These are phyloP conservation scores for Saccharata proteae DNA, from an alignment of 2,329 filamentous ascomycete genomes.

Conservation along the genomic window DNA sequence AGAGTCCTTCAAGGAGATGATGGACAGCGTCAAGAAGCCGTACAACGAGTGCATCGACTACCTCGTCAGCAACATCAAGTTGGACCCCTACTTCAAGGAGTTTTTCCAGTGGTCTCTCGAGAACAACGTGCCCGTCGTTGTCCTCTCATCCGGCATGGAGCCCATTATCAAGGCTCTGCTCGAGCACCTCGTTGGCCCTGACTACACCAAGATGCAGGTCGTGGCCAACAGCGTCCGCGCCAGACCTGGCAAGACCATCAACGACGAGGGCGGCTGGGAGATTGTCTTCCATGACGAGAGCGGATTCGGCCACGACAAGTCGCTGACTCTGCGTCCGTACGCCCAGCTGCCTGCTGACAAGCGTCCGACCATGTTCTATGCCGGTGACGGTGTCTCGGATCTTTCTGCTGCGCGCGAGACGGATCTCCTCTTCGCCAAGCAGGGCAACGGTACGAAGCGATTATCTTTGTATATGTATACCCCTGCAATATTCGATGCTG, in stretches of 20 bases:
- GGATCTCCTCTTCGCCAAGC: slow-evolving; percentile 86
- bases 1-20: slow-evolving; percentile 82
- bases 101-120: slow-evolving; percentile 75
- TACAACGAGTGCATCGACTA: slow-evolving; percentile 71
- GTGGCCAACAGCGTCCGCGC: slow-evolving; percentile 71
- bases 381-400: slow-evolving; percentile 88
- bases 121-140: slow-evolving; percentile 83
- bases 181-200: slow-evolving; percentile 67
- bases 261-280: slow-evolving; percentile 73
- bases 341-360: slow-evolving; percentile 53
- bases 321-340: slow-evolving; percentile 79
- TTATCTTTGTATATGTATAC: slow-evolving; percentile 1
- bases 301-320: slow-evolving; percentile 95
- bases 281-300: slow-evolving; percentile 79
- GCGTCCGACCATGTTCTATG: slow-evolving; percentile 81
- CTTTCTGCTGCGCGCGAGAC: slow-evolving; percentile 86
- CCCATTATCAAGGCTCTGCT: slow-evolving; percentile 81
- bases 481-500: no score
- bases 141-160: slow-evolving; percentile 85
- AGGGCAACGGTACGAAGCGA: slow-evolving; percentile 57
- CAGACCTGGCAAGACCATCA: slow-evolving; percentile 58
- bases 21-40: slow-evolving; percentile 71
- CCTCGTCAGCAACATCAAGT: slow-evolving; percentile 68
- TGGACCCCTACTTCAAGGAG: slow-evolving; percentile 78
- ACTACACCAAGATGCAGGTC: slow-evolving; percentile 69